Conservation (phyloP, 805 yeast species). For the Yarrowia hollandica region DNA sequence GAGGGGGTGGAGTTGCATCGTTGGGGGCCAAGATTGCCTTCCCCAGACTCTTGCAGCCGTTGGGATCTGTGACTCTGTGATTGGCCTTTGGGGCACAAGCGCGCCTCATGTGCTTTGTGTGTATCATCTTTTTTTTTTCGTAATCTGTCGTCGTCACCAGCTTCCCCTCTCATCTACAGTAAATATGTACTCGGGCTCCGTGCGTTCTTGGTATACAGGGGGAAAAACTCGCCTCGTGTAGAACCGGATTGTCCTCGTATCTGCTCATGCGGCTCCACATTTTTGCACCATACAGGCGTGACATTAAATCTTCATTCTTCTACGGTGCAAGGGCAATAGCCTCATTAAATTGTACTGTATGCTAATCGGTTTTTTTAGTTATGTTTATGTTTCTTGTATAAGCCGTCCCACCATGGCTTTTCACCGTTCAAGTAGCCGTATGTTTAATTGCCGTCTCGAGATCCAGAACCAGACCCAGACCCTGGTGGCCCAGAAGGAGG, state of each 20-base stretch:
- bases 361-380: not conserved
- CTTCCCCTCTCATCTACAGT: too few species aligned
- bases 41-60: slow-evolving; percentile 11
- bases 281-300: too few species aligned
- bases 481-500: not conserved
- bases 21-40: slow-evolving; percentile 18
- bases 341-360: too few species aligned
- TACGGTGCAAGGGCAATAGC: too few species aligned
- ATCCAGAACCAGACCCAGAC: not conserved
- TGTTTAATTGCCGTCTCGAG: not conserved
- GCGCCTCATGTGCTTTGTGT: not conserved
- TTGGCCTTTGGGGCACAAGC: slow-evolving; percentile 2
- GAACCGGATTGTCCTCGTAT: too few species aligned
- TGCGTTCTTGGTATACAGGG: too few species aligned
- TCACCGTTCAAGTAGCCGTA: not conserved
- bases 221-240: too few species aligned
- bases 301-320: not conserved
- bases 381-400: not conserved
- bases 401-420: slow-evolving; percentile 11
- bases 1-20: not conserved
- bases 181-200: too few species aligned
- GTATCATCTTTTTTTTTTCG: not conserved
- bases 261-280: too few species aligned
- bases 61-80: not conserved
- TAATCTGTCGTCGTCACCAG: too few species aligned